These are phyloP conservation scores for Amanita pallidorosea DNA, from an alignment of 768 basidiomycete genomes.

Conservation along the genomic window DNA sequence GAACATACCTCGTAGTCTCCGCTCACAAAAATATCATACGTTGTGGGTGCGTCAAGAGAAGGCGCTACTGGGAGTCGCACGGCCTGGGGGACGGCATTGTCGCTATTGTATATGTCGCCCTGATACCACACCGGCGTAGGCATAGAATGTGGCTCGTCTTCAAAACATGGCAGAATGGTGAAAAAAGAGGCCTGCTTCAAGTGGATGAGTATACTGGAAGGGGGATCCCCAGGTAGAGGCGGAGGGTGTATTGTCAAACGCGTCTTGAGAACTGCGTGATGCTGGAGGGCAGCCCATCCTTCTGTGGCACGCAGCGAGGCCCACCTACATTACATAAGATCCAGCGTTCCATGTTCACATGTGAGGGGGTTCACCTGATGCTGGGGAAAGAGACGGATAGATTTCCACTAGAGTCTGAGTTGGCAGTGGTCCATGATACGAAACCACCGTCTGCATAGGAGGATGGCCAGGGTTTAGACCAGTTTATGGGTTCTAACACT, in stretches of 20 bases:
- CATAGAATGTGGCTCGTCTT: conserved; percentile 7
- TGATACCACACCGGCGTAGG: conserved; percentile 51
- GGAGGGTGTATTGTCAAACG: conserved; percentile 50
- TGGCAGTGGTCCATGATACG: conserved; percentile 47
- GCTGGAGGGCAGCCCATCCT: conserved; percentile 84
- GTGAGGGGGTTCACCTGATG: conserved; percentile 32
- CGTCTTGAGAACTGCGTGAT: conserved; percentile 61
- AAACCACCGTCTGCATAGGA: conserved; percentile 51
- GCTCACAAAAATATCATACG: conserved; percentile 63
- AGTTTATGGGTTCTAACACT: conserved; percentile 46
- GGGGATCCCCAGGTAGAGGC: conserved; percentile 12
- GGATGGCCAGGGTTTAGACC: conserved; percentile 45
- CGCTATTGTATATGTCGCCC: conserved; percentile 80
- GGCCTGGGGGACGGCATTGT: conserved; percentile 35
- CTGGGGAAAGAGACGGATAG: conserved; percentile 56
- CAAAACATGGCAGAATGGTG: conserved; percentile 41
- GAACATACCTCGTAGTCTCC: conserved; percentile 65
- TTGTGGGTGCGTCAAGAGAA: conserved; percentile 28
- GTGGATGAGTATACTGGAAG: conserved; percentile 41
- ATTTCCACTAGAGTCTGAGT: conserved; percentile 29
- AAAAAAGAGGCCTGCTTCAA: conserved; percentile 72
- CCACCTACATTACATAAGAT: conserved; percentile 40
- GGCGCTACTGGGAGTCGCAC: conserved; percentile 40
- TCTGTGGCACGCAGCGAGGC: conserved; percentile 58
- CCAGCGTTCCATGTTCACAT: background rate